Conservation (phyloP, 2,329 filamentous ascomycete species). For the Ilyonectria robusta region DNA sequence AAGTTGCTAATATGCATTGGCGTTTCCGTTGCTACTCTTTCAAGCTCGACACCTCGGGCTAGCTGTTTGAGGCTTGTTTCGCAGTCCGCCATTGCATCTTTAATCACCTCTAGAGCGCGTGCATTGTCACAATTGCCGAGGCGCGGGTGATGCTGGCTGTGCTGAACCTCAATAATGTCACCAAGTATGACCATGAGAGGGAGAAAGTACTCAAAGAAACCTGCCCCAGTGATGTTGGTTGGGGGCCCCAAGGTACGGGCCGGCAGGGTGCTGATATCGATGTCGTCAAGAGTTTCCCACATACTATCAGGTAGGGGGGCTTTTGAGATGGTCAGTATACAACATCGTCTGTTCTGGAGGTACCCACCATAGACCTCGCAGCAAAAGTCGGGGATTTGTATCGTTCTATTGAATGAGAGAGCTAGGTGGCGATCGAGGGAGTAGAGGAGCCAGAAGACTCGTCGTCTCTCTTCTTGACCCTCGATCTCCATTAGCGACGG, state of each 20-base stretch:
- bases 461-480: constrained; percentile 60
- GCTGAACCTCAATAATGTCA: constrained; percentile 64
- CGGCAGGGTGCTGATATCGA: constrained; percentile 49
- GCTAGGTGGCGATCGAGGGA: constrained; percentile 63
- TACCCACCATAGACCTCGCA: constrained; percentile 60
- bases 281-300: constrained; percentile 52
- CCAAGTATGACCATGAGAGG: constrained; percentile 65
- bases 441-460: constrained; percentile 65
- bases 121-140: constrained; percentile 48
- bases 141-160: constrained; percentile 58
- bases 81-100: constrained; percentile 55
- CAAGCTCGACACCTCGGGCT: too few relatives aligned
- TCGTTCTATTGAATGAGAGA: constrained; percentile 61
- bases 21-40: too few relatives aligned
- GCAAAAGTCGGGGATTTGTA: constrained; percentile 62
- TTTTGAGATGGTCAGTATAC: too few relatives aligned
- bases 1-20: too few relatives aligned
- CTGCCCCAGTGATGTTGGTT: constrained; percentile 56
- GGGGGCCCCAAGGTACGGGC: constrained; percentile 56
- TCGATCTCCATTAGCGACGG: too few relatives aligned
- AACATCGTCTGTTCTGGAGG: too few relatives aligned
- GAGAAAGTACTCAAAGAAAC: constrained; percentile 65
- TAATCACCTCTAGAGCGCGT: too few relatives aligned
- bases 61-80: constrained; percentile 53
- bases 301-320: constrained; percentile 58